Conservation (phyloP, 768 basidiomycete species). For the Termitomyces heimii region DNA sequence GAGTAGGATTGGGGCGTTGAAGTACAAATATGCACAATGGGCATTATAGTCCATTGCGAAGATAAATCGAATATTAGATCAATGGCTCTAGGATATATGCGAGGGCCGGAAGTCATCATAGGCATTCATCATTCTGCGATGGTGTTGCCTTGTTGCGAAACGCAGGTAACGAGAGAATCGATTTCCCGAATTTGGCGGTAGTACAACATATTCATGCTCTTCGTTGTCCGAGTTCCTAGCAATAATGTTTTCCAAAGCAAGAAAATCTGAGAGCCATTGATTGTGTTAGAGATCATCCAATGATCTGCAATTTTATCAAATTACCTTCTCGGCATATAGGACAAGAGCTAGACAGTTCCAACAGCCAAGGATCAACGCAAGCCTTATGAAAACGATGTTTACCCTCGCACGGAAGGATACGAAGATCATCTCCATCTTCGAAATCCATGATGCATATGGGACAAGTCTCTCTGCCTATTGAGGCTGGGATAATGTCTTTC, state of each 20-base stretch:
- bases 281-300: not conserved
- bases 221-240: conserved; percentile 20
- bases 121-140: conserved; percentile 21
- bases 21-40: not conserved
- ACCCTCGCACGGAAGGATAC: conserved; percentile 87
- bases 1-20: not conserved
- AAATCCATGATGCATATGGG: conserved; percentile 96
- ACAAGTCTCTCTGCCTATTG: conserved; percentile 81
- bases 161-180: conserved; percentile 56
- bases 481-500: conserved; percentile 48
- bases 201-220: conserved; percentile 14
- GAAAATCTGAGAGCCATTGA: conserved; percentile 38
- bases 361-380: conserved; percentile 92
- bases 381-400: conserved; percentile 85
- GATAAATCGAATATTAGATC: not conserved
- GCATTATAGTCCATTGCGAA: not conserved
- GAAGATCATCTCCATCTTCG: conserved; percentile 87
- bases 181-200: conserved; percentile 18
- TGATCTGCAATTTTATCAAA: conserved; percentile 9
- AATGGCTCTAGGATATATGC: not conserved
- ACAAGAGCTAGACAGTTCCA: conserved; percentile 86
- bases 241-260: conserved; percentile 55
- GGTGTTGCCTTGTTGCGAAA: conserved; percentile 37
- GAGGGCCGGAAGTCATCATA: conserved; percentile 26
- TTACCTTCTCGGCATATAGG: conserved; percentile 89